These are phyloP conservation scores for Phascolomyces articulosus DNA, from an alignment of 371 early-diverging fungal genomes.

Conservation along the genomic window DNA sequence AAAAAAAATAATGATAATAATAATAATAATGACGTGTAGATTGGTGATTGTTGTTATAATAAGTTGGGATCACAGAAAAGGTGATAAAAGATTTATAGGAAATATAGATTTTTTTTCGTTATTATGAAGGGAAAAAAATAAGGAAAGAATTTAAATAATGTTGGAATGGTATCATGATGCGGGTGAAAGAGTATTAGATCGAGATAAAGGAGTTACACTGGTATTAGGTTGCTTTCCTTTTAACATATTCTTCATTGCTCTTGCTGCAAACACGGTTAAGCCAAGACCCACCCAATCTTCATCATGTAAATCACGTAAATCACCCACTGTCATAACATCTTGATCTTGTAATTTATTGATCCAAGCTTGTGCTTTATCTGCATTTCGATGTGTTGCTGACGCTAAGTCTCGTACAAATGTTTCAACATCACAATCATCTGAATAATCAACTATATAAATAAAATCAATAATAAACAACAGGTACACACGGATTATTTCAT, in stretches of 20 bases:
- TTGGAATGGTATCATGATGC: neutral
- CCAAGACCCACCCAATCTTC: conserved; percentile 81
- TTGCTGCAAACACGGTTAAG: conserved; percentile 86
- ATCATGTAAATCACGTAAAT: conserved; percentile 75
- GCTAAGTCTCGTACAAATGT: conserved; percentile 75
- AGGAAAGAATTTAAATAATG: no score
- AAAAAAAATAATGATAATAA: no score
- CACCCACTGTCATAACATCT: conserved; percentile 85
- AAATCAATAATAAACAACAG: no score
- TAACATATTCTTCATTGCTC: conserved; percentile 83
- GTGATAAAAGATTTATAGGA: no score
- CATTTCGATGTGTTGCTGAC: conserved; percentile 63
- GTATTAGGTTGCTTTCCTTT: conserved; percentile 21
- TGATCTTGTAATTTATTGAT: conserved; percentile 68
- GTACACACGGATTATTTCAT: no score
- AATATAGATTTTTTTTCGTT: no score
- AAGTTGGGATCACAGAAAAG: no score
- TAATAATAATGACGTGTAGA: no score
- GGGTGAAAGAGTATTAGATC: neutral
- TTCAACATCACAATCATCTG: conserved; percentile 66
- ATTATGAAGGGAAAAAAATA: no score
- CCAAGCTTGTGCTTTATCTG: conserved; percentile 82
- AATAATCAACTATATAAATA: conserved; percentile 24
- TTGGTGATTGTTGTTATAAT: no score
- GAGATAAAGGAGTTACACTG: conserved; percentile 6